A percentile compares a stretch with the other conserved stretches of the same genome.
Conservation (phyloP, 1,284 basidiomycete genomes). For the Microbotryum lychnidis-dioicae region DNA sequence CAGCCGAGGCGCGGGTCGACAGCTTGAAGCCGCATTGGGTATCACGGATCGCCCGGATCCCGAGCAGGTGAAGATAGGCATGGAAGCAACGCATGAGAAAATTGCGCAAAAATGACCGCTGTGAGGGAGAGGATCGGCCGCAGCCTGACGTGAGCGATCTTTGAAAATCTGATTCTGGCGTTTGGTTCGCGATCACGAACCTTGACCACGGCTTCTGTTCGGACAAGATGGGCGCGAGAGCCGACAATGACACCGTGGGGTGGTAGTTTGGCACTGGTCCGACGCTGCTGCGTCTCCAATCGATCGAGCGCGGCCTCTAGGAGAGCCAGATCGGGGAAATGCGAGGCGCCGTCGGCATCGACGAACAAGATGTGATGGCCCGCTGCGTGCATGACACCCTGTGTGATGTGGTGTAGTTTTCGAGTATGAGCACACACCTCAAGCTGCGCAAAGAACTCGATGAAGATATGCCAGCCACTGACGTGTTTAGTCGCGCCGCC, state of each 20-base stretch:
- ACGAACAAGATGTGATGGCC: conserved; percentile 78
- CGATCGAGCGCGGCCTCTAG: conserved; percentile 66
- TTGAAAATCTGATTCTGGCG: not conserved
- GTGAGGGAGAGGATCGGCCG: conserved; percentile 3
- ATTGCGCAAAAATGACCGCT: conserved; percentile 81
- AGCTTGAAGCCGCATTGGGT: conserved; percentile 97
- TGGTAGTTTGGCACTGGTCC: conserved; percentile 44
- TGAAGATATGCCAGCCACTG: conserved; percentile 20
- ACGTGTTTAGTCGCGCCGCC: conserved; percentile 83
- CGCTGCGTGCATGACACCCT: conserved; percentile 65
- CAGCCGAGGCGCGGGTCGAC: conserved; percentile 69
- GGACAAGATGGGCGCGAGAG: conserved; percentile 82
- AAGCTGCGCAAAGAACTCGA: not conserved
- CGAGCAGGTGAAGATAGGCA: conserved; percentile 68
- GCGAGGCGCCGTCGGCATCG: conserved; percentile 86
- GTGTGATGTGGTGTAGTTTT: conserved; percentile 14
- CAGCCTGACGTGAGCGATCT: too few species aligned
- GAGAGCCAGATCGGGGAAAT: conserved; percentile 67
- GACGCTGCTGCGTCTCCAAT: conserved; percentile 40
- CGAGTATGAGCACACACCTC: too few species aligned
- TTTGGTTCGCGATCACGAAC: conserved; percentile 43
- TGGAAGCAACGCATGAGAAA: conserved; percentile 88
- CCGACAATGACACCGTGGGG: conserved; percentile 64
- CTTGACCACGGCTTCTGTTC: conserved; percentile 87
- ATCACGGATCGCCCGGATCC: conserved; percentile 73